Conservation (phyloP, 768 basidiomycete genomes). For the Termitomyces sp. region DNA sequence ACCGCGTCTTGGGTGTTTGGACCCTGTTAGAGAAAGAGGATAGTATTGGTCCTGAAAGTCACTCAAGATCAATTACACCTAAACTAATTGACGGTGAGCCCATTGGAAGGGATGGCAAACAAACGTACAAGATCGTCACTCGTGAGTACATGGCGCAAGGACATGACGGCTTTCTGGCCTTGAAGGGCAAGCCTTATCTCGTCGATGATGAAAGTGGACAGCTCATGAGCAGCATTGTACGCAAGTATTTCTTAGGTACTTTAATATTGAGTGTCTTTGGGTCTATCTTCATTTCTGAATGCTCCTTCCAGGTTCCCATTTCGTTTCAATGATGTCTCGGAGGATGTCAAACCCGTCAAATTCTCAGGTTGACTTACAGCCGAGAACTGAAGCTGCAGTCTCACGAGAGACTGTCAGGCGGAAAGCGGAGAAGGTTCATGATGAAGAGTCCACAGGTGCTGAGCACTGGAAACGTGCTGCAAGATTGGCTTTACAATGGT, state of each 20-base stretch:
- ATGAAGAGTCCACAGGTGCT: conserved; percentile 21
- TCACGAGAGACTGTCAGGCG: conserved; percentile 40
- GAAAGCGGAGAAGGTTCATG: conserved; percentile 8
- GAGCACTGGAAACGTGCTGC: conserved; percentile 46
- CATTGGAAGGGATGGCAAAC: conserved; percentile 47
- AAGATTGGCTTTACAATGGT: conserved; percentile 32
- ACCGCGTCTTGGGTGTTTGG: conserved; percentile 73
- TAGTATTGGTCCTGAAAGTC: conserved; percentile 16
- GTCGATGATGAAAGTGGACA: conserved; percentile 83
- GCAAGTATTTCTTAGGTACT: conserved; percentile 79
- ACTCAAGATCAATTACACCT: conserved; percentile 19
- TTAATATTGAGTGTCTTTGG: neutral
- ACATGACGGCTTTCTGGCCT: conserved; percentile 73
- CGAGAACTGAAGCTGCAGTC: conserved; percentile 39
- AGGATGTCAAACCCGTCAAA: conserved; percentile 19
- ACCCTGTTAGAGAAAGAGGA: conserved; percentile 38
- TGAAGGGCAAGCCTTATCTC: conserved; percentile 62
- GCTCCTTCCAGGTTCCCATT: conserved; percentile 54
- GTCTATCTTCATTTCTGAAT: neutral
- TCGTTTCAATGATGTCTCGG: conserved; percentile 60
- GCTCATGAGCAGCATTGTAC: conserved; percentile 71
- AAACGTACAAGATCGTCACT: conserved; percentile 77
- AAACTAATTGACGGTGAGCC: conserved; percentile 41
- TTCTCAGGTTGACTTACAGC: conserved; percentile 26
- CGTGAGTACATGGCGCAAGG: conserved; percentile 81